Percentiles rank a stretch among this genome's conserved stretches.
Evolutionary conservation across 2,329 filamentous ascomycete species (phyloP).

Genomic region (Alternaria sp.): DNA sequence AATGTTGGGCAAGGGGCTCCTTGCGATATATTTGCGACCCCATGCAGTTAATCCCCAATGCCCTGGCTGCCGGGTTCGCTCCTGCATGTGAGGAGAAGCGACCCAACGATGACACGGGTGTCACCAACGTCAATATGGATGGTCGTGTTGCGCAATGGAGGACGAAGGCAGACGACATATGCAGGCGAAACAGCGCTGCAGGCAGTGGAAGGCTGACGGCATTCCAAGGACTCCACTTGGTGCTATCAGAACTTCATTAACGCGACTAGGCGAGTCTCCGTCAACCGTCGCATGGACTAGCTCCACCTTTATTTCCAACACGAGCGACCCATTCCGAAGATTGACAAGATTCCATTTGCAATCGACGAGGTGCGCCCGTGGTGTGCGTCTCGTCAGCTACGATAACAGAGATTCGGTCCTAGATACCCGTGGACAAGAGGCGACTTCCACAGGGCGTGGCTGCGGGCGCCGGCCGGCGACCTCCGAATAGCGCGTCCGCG

Average conservation of each 20-base stretch:
- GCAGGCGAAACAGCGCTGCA: conserved; percentile 3
- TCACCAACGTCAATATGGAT: conserved; percentile 1
- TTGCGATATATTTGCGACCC: neutral
- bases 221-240: conserved; percentile 6
- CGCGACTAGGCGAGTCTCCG: conserved; percentile 10
- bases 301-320: conserved; percentile 7
- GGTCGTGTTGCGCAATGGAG: conserved; percentile 1
- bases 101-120: neutral
- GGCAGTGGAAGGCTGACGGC: neutral
- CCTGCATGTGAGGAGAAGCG: neutral
- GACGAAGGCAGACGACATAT: conserved; percentile 6
- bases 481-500: conserved; percentile 1
- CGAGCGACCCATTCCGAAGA: neutral
- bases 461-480: conserved; percentile 3
- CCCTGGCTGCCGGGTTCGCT: neutral
- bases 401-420: conserved; percentile 12
- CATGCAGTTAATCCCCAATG: neutral
- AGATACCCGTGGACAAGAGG: conserved; percentile 10
- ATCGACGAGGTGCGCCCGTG: conserved; percentile 10
- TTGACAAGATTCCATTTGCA: conserved; percentile 17
- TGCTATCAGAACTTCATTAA: conserved; percentile 11
- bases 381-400: neutral
- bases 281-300: conserved; percentile 5
- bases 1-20: neutral
- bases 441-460: conserved; percentile 5